Evolutionary conservation across 805 yeast genomes (phyloP).

Genomic region (Wickerhamomyces mucosus): DNA sequence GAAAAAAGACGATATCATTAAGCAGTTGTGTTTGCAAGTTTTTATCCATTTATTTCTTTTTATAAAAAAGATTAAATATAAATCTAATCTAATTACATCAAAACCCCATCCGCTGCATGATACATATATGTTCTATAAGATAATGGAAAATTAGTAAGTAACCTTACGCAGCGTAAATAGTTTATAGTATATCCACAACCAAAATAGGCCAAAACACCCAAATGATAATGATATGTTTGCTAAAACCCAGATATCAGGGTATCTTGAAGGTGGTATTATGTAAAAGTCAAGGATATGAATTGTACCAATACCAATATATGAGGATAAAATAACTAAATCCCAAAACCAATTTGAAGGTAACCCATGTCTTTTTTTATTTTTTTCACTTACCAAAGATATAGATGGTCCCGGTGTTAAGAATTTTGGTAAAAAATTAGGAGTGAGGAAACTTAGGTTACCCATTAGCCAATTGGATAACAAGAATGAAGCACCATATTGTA

Average conservation of each 20-base stretch:
- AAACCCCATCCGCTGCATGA: no score
- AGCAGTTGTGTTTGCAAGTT: no score
- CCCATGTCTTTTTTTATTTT: slow-evolving; percentile 29
- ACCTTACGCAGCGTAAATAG: slow-evolving; percentile 23
- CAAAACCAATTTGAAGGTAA: slow-evolving; percentile 43
- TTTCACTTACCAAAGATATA: slow-evolving; percentile 22
- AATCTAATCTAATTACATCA: no score
- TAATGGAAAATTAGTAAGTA: no score
- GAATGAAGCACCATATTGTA: slow-evolving; percentile 62
- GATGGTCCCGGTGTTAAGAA: slow-evolving; percentile 37
- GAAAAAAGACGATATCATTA: no score
- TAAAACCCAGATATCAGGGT: slow-evolving; percentile 84
- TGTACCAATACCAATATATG: slow-evolving; percentile 40
- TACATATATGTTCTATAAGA: no score
- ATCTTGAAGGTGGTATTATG: slow-evolving; percentile 42
- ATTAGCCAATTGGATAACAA: slow-evolving; percentile 71
- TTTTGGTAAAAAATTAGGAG: slow-evolving; percentile 33
- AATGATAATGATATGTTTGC: slow-evolving; percentile 67
- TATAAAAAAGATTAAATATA: no score
- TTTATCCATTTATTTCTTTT: no score
- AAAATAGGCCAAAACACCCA: slow-evolving; percentile 63
- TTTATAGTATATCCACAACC: slow-evolving; percentile 73
- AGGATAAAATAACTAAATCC: slow-evolving; percentile 38
- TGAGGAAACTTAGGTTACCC: slow-evolving; percentile 49
- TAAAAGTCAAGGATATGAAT: slow-evolving; percentile 47